Base-by-base conservation (phyloP, 2,329 filamentous ascomycete species). In the Fusarium secorum region DNA sequence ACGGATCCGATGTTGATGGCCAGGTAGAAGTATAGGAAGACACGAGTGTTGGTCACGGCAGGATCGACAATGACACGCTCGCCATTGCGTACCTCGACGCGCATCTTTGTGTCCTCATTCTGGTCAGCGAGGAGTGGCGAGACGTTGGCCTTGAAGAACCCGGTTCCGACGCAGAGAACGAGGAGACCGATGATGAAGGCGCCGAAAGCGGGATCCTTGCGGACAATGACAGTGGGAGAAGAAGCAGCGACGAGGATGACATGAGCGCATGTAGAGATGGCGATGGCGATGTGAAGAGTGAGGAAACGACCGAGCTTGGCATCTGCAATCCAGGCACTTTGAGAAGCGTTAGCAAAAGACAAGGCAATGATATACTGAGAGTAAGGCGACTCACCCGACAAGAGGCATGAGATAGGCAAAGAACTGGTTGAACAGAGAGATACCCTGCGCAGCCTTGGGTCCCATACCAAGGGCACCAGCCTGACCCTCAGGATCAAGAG, bases 71-170 rank as follows among this genome's bases (percentile, higher is more conserved):
- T 91, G 69, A 93, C 89, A 24, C 89, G 89, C 80, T 92, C 86
- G 58, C 91, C 91, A 20, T 81, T 80, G 42, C 83, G 81, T 5
- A 84, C 86, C 71, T 87, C 83, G 59, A 93, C 85, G 53, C 84
- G 85, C 70, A 89, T 86, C 66, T 84, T 86, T 7, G 83, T 85
- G 62, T 89, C 86, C 36, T 83, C 84, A 78, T 91, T 90, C 79
- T 93, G 91, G 75, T 93, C 91, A 24, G 90, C 90, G 60, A 93
- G 87, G 22, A 93, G 82, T 1, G 91, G 90, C 0, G 90, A 89
- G 45, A 95, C 91, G 76, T 95, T 95, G 70, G 90, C 88, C 84
- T 95, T 95, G 87, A 95, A 94, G 75, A 93, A 91, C 68, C 92
- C 92, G 3, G 91, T 93, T 45, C 92, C 92, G 33, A 93, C 79